Evolutionary conservation across 2,329 filamentous ascomycete genomes (phyloP).

Genomic region (Colletotrichum incanum): DNA sequence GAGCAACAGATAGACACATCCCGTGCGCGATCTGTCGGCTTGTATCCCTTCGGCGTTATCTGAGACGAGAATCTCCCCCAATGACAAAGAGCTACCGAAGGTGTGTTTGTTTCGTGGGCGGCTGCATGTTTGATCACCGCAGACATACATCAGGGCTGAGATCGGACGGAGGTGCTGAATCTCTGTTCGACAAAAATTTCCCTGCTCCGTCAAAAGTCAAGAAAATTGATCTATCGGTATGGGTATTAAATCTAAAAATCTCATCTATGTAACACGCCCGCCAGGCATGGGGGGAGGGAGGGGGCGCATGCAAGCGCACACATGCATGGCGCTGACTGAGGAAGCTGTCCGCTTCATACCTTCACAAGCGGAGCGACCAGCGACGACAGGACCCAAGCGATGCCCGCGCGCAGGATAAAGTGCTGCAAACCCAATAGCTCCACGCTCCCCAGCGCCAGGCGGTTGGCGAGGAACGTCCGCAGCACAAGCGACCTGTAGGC

Average conservation of each 20-base stretch:
- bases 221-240: neutral
- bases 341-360: slow-evolving; percentile 10
- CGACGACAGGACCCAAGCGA: slow-evolving; percentile 53
- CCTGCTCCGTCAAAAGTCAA: neutral
- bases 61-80: slow-evolving; percentile 20
- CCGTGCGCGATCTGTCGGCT: slow-evolving; percentile 17
- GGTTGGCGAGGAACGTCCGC: slow-evolving; percentile 62
- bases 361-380: slow-evolving; percentile 24
- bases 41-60: slow-evolving; percentile 10
- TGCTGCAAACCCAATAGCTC: slow-evolving; percentile 52
- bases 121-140: slow-evolving; percentile 30
- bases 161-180: slow-evolving; percentile 22
- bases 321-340: slow-evolving; percentile 29
- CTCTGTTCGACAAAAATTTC: neutral
- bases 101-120: neutral
- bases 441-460: slow-evolving; percentile 55
- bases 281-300: neutral
- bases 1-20: neutral
- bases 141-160: slow-evolving; percentile 15
- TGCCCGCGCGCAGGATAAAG: slow-evolving; percentile 51
- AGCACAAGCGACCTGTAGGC: slow-evolving; percentile 58
- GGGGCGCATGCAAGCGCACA: neutral
- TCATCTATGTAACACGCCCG: neutral
- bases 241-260: neutral
- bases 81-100: slow-evolving; percentile 25